A percentile compares a stretch with the other conserved stretches of the same genome.
These are phyloP conservation scores for Psilocybe tampanensis DNA, from an alignment of 768 basidiomycete genomes.

Conservation along the genomic window DNA sequence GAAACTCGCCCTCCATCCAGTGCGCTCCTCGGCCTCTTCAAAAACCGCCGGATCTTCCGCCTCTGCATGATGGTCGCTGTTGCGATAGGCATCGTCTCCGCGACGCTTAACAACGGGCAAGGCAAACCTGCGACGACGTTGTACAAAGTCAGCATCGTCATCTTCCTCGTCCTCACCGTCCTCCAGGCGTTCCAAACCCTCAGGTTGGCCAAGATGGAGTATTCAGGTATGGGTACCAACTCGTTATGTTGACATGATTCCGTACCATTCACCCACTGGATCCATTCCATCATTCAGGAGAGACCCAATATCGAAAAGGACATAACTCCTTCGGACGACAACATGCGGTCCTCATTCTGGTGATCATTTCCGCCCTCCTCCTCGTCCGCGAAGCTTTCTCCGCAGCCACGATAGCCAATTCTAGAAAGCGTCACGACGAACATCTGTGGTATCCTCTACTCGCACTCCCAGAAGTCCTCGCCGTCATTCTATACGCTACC, in stretches of 20 bases:
- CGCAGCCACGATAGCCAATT: slow-evolving; percentile 31
- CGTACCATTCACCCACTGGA: too few species aligned
- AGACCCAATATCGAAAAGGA: not conserved
- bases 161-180: slow-evolving; percentile 39
- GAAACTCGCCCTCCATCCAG: slow-evolving; percentile 11
- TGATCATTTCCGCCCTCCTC: slow-evolving; percentile 33
- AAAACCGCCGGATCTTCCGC: slow-evolving; percentile 35
- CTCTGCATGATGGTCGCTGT: slow-evolving; percentile 30
- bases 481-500: slow-evolving; percentile 32
- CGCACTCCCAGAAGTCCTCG: slow-evolving; percentile 40
- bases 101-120: slow-evolving; percentile 2
- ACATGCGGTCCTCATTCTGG: slow-evolving; percentile 33
- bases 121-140: slow-evolving; percentile 27
- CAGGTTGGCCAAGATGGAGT: slow-evolving; percentile 24
- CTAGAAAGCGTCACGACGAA: slow-evolving; percentile 31
- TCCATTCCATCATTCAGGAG: too few species aligned
- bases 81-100: slow-evolving; percentile 32
- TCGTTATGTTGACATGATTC: too few species aligned
- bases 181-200: slow-evolving; percentile 34
- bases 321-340: slow-evolving; percentile 25
- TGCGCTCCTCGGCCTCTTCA: slow-evolving; percentile 23
- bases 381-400: slow-evolving; percentile 39
- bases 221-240: slow-evolving; percentile 18
- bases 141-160: slow-evolving; percentile 33
- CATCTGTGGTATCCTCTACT: slow-evolving; percentile 43